Conservation (phyloP, 2,329 filamentous ascomycete species). For the Cryphonectria parasitica region DNA sequence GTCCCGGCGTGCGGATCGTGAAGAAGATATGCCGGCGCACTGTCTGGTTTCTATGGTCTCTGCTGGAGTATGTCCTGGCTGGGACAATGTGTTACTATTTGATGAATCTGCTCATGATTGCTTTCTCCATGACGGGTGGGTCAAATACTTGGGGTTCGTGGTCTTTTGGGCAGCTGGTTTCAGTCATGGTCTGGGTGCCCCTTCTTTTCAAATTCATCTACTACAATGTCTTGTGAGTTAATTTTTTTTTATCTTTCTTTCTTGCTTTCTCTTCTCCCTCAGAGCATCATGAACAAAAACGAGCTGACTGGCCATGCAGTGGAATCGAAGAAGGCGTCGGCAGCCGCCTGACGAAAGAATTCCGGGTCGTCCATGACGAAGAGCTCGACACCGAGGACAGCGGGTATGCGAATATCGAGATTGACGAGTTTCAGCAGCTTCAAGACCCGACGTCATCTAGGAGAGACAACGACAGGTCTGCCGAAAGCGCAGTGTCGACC, state of each 20-base stretch:
- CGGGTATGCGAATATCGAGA: not conserved
- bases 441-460: not conserved
- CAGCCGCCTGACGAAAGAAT: not conserved
- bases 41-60: not conserved
- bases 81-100: constrained; percentile 3
- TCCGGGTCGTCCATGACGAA: not conserved
- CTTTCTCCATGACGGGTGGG: constrained; percentile 7
- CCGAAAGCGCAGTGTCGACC: not conserved
- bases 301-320: not conserved
- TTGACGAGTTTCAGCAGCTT: not conserved
- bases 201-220: constrained; percentile 14
- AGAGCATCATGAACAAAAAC: not conserved
- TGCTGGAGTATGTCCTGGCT: constrained; percentile 2
- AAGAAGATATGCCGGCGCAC: not conserved
- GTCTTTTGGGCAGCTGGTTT: constrained; percentile 21
- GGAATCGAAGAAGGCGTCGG: constrained; percentile 7
- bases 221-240: constrained; percentile 16
- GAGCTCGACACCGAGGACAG: not conserved
- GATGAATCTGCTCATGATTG: not conserved
- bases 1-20: not conserved
- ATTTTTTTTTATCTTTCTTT: not conserved
- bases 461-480: not conserved
- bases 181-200: constrained; percentile 21
- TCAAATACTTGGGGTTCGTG: constrained; percentile 9
- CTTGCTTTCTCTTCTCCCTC: not conserved